Conservation (phyloP, 257 asterid genomes). For the Plantago elongata region DNA sequence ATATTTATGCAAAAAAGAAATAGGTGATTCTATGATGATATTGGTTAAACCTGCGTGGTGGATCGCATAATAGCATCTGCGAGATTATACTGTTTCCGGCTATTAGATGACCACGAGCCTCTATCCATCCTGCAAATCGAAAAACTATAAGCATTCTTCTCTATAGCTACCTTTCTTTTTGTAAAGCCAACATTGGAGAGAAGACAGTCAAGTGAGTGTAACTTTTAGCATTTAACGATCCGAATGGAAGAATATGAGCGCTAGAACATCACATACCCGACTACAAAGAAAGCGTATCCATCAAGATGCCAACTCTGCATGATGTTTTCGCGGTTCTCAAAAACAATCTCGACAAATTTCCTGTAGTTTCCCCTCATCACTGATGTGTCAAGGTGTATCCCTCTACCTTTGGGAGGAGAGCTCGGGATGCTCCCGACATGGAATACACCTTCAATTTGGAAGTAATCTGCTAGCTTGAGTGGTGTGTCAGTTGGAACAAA, state of each 20-base stretch:
- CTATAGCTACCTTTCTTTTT: not conserved
- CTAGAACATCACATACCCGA: slow-evolving; percentile 35
- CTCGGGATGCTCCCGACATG: slow-evolving; percentile 55
- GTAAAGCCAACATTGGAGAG: not conserved
- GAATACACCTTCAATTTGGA: slow-evolving; percentile 47
- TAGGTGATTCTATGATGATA: not conserved
- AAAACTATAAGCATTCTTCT: not conserved
- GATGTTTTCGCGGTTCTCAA: slow-evolving; percentile 49
- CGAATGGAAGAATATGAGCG: not conserved
- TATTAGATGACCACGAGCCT: slow-evolving; percentile 49
- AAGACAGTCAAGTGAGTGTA: not conserved
- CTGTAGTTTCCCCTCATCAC: slow-evolving; percentile 60
- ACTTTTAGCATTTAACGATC: not conserved
- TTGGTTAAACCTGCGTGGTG: slow-evolving; percentile 49
- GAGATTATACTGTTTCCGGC: slow-evolving; percentile 53
- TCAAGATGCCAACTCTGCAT: slow-evolving; percentile 71
- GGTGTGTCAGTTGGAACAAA: slow-evolving; percentile 60
- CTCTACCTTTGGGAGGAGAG: slow-evolving; percentile 28
- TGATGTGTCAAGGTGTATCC: slow-evolving; percentile 37
- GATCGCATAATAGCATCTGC: slow-evolving; percentile 57
- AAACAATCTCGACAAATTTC: slow-evolving; percentile 61
- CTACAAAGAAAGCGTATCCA: slow-evolving; percentile 68
- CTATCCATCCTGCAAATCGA: slow-evolving; percentile 50
- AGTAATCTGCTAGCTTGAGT: slow-evolving; percentile 71
- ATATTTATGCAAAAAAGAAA: not conserved